Evolutionary conservation across 2,329 filamentous ascomycete genomes (phyloP).

Genomic region (Monosporascus sp.): DNA sequence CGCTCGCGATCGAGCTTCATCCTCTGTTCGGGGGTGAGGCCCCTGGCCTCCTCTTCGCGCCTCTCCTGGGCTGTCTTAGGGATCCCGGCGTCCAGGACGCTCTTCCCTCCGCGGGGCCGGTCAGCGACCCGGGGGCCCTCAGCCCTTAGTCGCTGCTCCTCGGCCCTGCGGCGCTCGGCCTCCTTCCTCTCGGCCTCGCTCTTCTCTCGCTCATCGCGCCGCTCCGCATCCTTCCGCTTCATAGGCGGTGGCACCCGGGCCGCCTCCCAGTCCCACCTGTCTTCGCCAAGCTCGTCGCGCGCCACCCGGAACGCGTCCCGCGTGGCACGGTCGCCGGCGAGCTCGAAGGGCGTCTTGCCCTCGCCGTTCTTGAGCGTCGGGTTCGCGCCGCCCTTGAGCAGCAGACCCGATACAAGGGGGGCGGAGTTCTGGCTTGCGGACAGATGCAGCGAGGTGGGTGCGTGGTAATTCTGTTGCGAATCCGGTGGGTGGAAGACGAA

Average conservation of each 20-base stretch:
- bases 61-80: conserved; percentile 74
- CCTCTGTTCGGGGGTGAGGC: conserved; percentile 82
- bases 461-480: conserved; percentile 65
- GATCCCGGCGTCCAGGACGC: conserved; percentile 50
- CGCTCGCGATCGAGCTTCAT: conserved; percentile 80
- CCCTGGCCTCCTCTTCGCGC: conserved; percentile 76
- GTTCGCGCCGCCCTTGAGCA: conserved; percentile 69
- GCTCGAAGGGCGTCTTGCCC: conserved; percentile 79
- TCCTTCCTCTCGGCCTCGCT: conserved; percentile 64
- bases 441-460: conserved; percentile 78
- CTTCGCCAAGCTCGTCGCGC: conserved; percentile 73
- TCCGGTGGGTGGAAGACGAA: conserved; percentile 71
- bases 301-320: conserved; percentile 89
- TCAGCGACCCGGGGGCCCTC: conserved; percentile 55
- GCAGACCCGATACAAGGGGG: conserved; percentile 69
- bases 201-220: conserved; percentile 64
- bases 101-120: conserved; percentile 37
- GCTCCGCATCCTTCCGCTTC: conserved; percentile 64
- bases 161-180: conserved; percentile 62
- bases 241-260: conserved; percentile 69
- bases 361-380: conserved; percentile 67
- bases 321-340: conserved; percentile 78
- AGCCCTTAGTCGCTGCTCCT: conserved; percentile 65
- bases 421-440: conserved; percentile 76
- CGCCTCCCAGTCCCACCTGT: conserved; percentile 69